Conservation (phyloP, 352 stramenopile species). For the Phytopythium ostracodes region DNA sequence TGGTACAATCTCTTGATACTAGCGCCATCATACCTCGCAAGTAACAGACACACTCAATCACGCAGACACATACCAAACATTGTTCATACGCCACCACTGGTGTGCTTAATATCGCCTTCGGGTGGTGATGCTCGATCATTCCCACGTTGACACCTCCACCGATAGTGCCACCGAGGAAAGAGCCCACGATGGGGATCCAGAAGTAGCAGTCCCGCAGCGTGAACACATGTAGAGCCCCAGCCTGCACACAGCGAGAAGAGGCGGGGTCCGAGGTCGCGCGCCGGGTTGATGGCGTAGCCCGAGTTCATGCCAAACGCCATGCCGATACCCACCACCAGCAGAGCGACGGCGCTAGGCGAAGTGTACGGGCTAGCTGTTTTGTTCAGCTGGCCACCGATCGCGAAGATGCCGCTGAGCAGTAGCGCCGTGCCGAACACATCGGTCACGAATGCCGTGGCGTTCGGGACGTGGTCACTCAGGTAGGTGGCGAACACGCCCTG, state of each 20-base stretch:
- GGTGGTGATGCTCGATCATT: constrained; percentile 22
- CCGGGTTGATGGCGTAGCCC: constrained; percentile 45
- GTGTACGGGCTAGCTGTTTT: constrained; percentile 39
- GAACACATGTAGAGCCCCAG: constrained; percentile 27
- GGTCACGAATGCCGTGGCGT: constrained; percentile 30
- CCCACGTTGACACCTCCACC: constrained; percentile 17
- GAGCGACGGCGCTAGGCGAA: constrained; percentile 36
- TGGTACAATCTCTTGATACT: neutral
- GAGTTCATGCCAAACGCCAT: constrained; percentile 76
- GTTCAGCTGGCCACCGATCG: constrained; percentile 54
- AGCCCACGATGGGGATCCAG: constrained; percentile 31
- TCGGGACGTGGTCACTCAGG: constrained; percentile 37
- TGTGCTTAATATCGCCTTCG: neutral
- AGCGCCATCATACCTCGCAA: neutral
- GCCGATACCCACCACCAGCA: constrained; percentile 57
- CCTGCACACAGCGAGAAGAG: constrained; percentile 23
- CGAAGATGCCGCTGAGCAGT: constrained; percentile 58
- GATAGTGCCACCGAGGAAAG: constrained; percentile 17
- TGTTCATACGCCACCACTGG: too few species aligned
- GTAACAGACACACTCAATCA: neutral
- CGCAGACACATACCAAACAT: too few species aligned
- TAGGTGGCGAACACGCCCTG: constrained; percentile 43
- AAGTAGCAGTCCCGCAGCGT: constrained; percentile 25
- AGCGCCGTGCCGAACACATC: constrained; percentile 45
- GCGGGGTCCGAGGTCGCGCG: constrained; percentile 21